A percentile compares a stretch with the other conserved stretches of the same genome.
Evolutionary conservation across 192 early-diverging fungal species (phyloP).

Genomic region (Coemansia furcata): DNA sequence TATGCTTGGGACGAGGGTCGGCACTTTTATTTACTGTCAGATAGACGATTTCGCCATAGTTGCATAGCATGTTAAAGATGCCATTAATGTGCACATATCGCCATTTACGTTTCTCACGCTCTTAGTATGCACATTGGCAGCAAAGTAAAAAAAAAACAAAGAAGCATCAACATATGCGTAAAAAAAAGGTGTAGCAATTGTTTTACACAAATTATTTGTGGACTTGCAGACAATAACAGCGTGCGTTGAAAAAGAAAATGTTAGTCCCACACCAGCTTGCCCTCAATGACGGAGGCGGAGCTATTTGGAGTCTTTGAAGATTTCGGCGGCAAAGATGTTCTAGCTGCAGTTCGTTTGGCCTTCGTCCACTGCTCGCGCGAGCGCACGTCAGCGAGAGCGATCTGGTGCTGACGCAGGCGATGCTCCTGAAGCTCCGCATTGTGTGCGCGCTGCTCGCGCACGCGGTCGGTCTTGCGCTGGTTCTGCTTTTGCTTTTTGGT

Average conservation of each 20-base stretch:
- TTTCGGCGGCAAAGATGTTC: neutral
- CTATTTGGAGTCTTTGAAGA: neutral
- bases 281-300: slow-evolving; percentile 19
- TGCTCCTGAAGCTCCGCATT: slow-evolving; percentile 55
- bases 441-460: slow-evolving; percentile 56
- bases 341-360: slow-evolving; percentile 12
- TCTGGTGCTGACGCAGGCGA: slow-evolving; percentile 58
- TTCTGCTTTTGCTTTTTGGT: slow-evolving; percentile 68
- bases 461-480: slow-evolving; percentile 53
- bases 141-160: neutral
- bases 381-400: slow-evolving; percentile 43
- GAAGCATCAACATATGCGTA: neutral
- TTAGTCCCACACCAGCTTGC: slow-evolving; percentile 47
- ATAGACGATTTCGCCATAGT: neutral
- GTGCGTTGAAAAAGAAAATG: neutral
- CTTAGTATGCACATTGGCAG: slow-evolving; percentile 1
- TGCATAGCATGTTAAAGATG: neutral
- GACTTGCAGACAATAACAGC: neutral
- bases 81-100: slow-evolving; percentile 3
- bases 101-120: neutral
- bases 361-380: slow-evolving; percentile 45
- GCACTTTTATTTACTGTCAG: neutral
- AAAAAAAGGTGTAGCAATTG: neutral
- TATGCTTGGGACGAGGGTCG: neutral
- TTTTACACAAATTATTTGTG: neutral